Conservation (phyloP, 768 basidiomycete species). For the Rhodotorula graminis region DNA sequence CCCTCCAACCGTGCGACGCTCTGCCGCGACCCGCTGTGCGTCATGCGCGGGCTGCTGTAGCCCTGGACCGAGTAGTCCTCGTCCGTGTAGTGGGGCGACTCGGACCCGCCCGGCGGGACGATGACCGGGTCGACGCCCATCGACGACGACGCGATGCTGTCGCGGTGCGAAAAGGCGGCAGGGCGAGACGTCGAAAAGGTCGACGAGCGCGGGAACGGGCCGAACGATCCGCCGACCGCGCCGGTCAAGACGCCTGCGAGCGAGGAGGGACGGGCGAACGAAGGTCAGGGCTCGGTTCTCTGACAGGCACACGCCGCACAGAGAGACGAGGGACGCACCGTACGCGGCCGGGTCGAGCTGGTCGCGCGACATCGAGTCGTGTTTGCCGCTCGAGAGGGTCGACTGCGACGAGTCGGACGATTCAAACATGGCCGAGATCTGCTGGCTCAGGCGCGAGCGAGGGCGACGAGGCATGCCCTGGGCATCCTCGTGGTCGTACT, state of each 20-base stretch:
- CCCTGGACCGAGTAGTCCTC: conserved; percentile 8
- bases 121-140: conserved; percentile 28
- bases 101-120: conserved; percentile 10
- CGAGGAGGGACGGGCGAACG: too few species aligned
- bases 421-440: conserved; percentile 21
- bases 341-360: conserved; percentile 23
- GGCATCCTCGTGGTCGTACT: conserved; percentile 10
- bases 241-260: conserved; percentile 31
- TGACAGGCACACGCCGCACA: too few species aligned
- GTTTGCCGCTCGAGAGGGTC: conserved; percentile 5
- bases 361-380: conserved; percentile 16
- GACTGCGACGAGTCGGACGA: conserved; percentile 11
- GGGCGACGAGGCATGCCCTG: neutral
- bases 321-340: too few species aligned
- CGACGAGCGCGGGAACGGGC: conserved; percentile 38
- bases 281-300: neutral
- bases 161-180: conserved; percentile 26
- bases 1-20: conserved; percentile 24
- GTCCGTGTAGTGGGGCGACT: conserved; percentile 21
- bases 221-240: conserved; percentile 30
- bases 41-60: conserved; percentile 8
- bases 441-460: conserved; percentile 10
- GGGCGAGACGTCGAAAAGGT: conserved; percentile 28
- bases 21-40: conserved; percentile 14
- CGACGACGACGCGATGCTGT: conserved; percentile 34